Evolutionary conservation across 129 eudicot species (phyloP).

Genomic region (Helichrysum umbraculigerum): DNA sequence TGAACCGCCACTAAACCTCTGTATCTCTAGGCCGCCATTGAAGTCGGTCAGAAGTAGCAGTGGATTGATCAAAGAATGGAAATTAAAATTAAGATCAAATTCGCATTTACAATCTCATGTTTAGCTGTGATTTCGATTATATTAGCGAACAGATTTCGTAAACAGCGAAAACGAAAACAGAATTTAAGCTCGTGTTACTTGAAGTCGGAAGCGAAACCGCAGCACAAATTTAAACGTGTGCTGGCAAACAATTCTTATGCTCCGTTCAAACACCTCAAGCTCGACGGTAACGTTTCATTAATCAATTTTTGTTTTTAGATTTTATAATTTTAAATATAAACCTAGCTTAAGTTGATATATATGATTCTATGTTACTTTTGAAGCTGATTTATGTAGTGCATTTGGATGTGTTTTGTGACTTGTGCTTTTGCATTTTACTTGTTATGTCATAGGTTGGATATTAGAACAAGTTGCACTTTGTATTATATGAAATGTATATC

Average conservation of each 20-base stretch:
- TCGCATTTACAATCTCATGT: constrained; percentile 46
- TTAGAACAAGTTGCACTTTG: background rate
- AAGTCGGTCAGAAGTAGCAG: background rate
- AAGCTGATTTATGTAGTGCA: background rate
- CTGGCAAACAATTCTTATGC: constrained; percentile 77
- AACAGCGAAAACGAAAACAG: constrained; percentile 45
- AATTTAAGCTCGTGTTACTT: constrained; percentile 50
- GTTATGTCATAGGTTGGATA: background rate
- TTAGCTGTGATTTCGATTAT: constrained; percentile 46
- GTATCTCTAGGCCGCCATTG: constrained; percentile 25
- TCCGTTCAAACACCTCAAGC: constrained; percentile 72
- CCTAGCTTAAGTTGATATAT: constrained; percentile 30
- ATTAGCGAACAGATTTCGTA: constrained; percentile 29
- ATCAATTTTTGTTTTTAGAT: background rate
- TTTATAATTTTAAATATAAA: background rate
- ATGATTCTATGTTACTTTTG: background rate
- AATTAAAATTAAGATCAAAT: constrained; percentile 32
- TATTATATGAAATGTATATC: too few species aligned
- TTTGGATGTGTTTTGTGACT: background rate
- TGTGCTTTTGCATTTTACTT: background rate
- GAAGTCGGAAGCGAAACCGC: constrained; percentile 61
- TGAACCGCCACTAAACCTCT: constrained; percentile 17
- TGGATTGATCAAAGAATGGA: constrained; percentile 29
- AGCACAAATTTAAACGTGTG: constrained; percentile 62
- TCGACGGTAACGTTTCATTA: constrained; percentile 25